Base-by-base conservation (phyloP, 768 basidiomycete genomes). In the Chalciporus pseudorubinellus region DNA sequence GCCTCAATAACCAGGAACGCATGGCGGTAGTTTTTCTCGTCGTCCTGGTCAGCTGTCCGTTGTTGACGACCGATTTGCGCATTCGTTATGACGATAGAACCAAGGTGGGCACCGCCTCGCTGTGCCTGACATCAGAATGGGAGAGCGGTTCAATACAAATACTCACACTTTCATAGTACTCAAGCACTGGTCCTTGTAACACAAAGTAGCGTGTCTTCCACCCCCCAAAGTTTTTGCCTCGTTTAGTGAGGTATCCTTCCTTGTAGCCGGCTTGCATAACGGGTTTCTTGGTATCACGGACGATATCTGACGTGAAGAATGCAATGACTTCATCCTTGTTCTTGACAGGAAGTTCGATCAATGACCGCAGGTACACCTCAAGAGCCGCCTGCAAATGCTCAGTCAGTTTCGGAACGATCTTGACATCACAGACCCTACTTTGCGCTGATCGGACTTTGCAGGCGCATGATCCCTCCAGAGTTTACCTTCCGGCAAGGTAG, bases 181-280 rank as follows among this genome's bases (percentile, higher is more conserved):
- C 92, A 45, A 98, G 77, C 2, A 88, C 80, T 3, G 92, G 86
- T 0, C 95, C 93, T 68, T 92, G 87, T 21, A 98, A 76, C 8
- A 98, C 92, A 62, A 98, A 98, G 70, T 85, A 99, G 39, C 97
- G 80, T 21, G 92, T 92, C 66, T 95, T 95, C 95, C 92, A 95
- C 2, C 95, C 94, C 40, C 97, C 97, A 71, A 98, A 98, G 63
- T 92, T 97, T 75, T 98, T 93, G 19, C 95, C 95, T 51, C 93
- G 80, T 72, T 98, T 98, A 18, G 95, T 98, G 31, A 97, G 74
- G 67, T 95, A 95, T 14, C 95, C 95, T 69, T 95, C 92, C 70
- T 95, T 97, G 72, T 94, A 84, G 22, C 89, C 89, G 2, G 78
- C 78, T 63, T 89, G 87, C 74, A 82, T 81, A 18, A 89, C 89